Base-by-base conservation (phyloP, 2,329 filamentous ascomycete genomes). In the Botrytis squamosa region DNA sequence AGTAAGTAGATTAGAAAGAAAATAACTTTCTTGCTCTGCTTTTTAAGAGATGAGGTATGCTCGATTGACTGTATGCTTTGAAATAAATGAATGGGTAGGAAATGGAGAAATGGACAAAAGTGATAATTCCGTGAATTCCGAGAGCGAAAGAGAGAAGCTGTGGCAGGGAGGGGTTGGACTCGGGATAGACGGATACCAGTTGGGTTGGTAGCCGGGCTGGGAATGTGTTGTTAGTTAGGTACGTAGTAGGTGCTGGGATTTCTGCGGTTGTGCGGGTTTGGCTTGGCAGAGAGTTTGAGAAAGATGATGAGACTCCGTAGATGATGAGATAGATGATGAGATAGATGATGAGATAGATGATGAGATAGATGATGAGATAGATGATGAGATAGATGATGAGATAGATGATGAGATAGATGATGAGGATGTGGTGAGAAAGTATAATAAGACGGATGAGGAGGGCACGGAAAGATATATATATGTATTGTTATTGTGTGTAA, bases 111-210 rank as follows among this genome's bases (percentile, higher is more conserved):
- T 29, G 36, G 36, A 42, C n/a, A 16, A 42, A 40, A n/a, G 25
- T 38, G 60, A 38, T 7, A 16, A 36, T 66, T 36, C 64, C 64
- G 64, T 49, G 22, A 44, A 29, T 66, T 66, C 64, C 64, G 64
- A 49, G 29, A 52, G 33, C 49, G 49, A 55, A 33, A 33, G 22
- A n/a, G 49, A 10, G 46, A n/a, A 55, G 49, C 49, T 52, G 25
- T 52, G 49, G 49, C 22, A 52, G 49, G 49, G 49, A 52, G 49
- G 49, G 49, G 49, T 52, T 52, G 25, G 25, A 52, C 22, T 52
- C 22, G 49, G 49, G 49, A 14, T 52, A 22, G 42, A 18, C 60
- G 60, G 60, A 63, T 63, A 42, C 25, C 60, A 38, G 36, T 38
- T 62, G 33, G 8, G 33, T 62, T 38, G 33, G 4, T 63, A 40